A percentile compares a stretch with the other conserved stretches of the same genome.
phyloP scores from a whole-genome alignment of 805 yeast genomes.

The Saccharomycopsis olivae region DNA sequence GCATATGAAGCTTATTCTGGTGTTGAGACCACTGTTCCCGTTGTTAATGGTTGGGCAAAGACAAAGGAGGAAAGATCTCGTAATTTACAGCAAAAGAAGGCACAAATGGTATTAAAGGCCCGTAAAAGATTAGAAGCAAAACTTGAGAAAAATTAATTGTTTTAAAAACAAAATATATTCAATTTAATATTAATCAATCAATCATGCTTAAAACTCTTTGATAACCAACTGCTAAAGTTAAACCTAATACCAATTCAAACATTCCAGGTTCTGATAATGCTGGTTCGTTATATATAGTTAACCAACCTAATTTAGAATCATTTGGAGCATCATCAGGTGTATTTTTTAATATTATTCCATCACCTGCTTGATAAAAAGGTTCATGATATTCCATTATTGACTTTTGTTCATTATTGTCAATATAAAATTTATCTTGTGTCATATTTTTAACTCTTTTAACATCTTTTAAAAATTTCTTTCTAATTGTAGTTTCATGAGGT shows the following conservation, averaged over 20 bases:
- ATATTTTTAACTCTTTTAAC: conserved; percentile 22
- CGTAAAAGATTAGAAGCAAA: conserved; percentile 40
- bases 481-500: conserved; percentile 30
- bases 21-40: too few species aligned
- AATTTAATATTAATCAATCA: too few species aligned
- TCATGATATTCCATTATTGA: too few species aligned
- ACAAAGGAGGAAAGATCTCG: conserved; percentile 33
- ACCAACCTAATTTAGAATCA: conserved; percentile 53
- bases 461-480: conserved; percentile 30
- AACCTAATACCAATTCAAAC: conserved; percentile 45
- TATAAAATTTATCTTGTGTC: conserved; percentile 1
- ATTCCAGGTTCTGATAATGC: conserved; percentile 30
- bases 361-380: conserved; percentile 33
- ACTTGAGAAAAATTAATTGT: background rate
- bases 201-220: conserved; percentile 21
- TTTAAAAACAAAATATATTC: too few species aligned
- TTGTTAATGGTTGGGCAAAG: conserved; percentile 29
- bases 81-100: conserved; percentile 37
- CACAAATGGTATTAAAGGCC: conserved; percentile 51
- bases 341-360: conserved; percentile 38
- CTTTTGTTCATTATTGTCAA: background rate
- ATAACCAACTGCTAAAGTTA: conserved; percentile 42
- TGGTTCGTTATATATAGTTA: conserved; percentile 44
- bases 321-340: conserved; percentile 55
- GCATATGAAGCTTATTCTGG: conserved; percentile 15